Conservation (phyloP, 2,329 filamentous ascomycete species). For the Neopestalotiopsis sp. region DNA sequence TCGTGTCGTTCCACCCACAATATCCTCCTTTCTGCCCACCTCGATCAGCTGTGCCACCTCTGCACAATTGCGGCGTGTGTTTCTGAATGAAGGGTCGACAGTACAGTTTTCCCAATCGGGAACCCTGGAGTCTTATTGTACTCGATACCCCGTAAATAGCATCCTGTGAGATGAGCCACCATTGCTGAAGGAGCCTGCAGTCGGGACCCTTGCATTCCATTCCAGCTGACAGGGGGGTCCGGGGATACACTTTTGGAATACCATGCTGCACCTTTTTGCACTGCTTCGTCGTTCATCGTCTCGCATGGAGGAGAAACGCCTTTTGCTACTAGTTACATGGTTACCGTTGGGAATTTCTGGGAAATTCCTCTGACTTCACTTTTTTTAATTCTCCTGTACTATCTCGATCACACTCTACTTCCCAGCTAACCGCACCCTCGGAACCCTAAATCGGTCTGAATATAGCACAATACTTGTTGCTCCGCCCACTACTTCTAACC, state of each 20-base stretch:
- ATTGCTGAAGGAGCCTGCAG: constrained; percentile 14
- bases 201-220: constrained; percentile 24
- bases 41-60: constrained; percentile 7
- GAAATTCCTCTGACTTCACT: constrained; percentile 25
- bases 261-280: constrained; percentile 2
- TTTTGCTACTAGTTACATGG: constrained; percentile 22
- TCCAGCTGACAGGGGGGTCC: constrained; percentile 28
- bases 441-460: constrained; percentile 38
- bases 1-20: neutral
- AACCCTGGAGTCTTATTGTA: constrained; percentile 16
- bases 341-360: constrained; percentile 14
- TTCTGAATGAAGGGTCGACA: constrained; percentile 8
- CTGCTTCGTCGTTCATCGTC: neutral
- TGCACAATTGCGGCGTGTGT: constrained; percentile 1
- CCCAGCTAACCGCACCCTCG: constrained; percentile 32
- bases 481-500: constrained; percentile 34
- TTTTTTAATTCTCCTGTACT: constrained; percentile 20
- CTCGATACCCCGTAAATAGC: constrained; percentile 21
- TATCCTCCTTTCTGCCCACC: neutral
- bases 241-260: neutral
- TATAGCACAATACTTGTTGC: constrained; percentile 43
- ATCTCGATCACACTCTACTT: constrained; percentile 13
- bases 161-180: constrained; percentile 15
- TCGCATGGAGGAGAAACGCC: constrained; percentile 24
- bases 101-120: constrained; percentile 17